These are phyloP conservation scores for Solanum hybrid DNA, from an alignment of 305 asterid genomes.

Conservation along the genomic window DNA sequence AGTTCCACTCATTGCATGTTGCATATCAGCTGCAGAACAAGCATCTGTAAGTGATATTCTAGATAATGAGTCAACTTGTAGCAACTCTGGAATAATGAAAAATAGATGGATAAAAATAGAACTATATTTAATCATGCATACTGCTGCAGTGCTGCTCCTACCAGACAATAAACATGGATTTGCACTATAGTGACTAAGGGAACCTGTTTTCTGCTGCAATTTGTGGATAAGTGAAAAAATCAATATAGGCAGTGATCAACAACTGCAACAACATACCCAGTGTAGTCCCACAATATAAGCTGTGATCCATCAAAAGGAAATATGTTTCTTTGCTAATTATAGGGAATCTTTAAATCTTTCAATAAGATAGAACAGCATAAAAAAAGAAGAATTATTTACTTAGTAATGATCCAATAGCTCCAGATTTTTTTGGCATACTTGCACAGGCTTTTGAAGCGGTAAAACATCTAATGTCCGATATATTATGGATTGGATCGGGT, in stretches of 20 bases:
- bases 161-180: not conserved
- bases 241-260: not conserved
- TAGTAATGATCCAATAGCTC: not conserved
- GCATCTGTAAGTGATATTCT: slow-evolving; percentile 57
- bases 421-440: not conserved
- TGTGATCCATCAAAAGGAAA: not conserved
- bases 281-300: not conserved
- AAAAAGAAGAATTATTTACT: not conserved
- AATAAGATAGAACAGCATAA: not conserved
- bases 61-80: slow-evolving; percentile 2
- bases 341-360: not conserved
- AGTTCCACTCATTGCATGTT: slow-evolving; percentile 67
- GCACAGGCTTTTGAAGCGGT: not conserved
- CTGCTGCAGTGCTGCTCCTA: not conserved
- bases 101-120: not conserved
- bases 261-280: not conserved
- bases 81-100: not conserved
- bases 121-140: not conserved
- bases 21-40: slow-evolving; percentile 78
- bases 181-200: not conserved
- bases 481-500: not conserved
- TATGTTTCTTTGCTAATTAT: not conserved
- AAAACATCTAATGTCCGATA: not conserved
- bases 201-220: not conserved
- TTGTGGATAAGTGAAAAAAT: not conserved